These are phyloP conservation scores for Penicillium sp. DNA, from an alignment of 2,329 filamentous ascomycete genomes.

Conservation along the genomic window DNA sequence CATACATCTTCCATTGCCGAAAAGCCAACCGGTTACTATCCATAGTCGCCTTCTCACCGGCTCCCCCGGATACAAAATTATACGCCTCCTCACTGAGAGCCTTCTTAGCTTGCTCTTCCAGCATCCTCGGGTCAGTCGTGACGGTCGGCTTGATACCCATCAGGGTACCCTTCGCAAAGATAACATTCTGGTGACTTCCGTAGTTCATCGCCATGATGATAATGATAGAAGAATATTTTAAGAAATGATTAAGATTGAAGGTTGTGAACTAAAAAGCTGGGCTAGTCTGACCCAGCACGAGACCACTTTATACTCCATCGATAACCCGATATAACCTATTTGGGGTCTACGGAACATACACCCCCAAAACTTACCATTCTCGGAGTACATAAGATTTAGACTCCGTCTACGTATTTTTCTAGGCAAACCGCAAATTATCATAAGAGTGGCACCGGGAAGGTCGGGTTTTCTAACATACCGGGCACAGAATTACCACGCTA, in stretches of 20 bases:
- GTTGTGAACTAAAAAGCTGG: not conserved
- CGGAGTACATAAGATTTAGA: not conserved
- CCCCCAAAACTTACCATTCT: not conserved
- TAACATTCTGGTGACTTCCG: constrained; percentile 47
- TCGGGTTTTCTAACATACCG: not conserved
- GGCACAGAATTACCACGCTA: not conserved
- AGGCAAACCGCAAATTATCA: not conserved
- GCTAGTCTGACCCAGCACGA: not conserved
- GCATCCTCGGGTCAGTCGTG: constrained; percentile 59
- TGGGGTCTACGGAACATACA: not conserved
- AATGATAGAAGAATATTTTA: not conserved
- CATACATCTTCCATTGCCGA: constrained; percentile 49
- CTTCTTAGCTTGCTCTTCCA: constrained; percentile 56
- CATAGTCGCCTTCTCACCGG: constrained; percentile 62
- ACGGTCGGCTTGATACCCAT: constrained; percentile 50
- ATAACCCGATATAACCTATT: not conserved
- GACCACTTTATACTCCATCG: not conserved
- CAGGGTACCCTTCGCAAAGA: constrained; percentile 56
- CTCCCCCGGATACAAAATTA: constrained; percentile 63
- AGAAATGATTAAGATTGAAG: not conserved
- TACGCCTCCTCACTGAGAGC: constrained; percentile 51
- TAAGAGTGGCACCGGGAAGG: too few species aligned
- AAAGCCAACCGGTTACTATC: constrained; percentile 61
- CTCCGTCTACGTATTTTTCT: not conserved
- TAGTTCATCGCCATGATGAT: constrained; percentile 40